phyloP scores from a whole-genome alignment of 495 filamentous ascomycete species.

The Annulohypoxylon maeteangense region DNA sequence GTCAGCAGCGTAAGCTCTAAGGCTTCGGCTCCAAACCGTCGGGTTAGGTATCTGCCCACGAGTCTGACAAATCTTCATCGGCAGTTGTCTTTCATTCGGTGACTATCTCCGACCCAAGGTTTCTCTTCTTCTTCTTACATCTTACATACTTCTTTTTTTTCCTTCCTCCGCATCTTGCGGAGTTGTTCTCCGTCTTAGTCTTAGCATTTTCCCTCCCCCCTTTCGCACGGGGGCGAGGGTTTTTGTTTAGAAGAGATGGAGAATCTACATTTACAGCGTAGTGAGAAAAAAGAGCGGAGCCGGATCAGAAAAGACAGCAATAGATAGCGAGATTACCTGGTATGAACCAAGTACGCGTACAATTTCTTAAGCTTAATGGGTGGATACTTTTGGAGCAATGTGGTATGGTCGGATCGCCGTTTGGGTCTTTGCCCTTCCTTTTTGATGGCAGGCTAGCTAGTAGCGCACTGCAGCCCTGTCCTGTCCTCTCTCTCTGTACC shows the following conservation, averaged over 20 bases:
- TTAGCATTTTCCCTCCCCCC: background rate
- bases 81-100: conserved; percentile 20
- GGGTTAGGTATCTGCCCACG: conserved; percentile 26
- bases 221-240: background rate
- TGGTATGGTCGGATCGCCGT: conserved; percentile 14
- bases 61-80: conserved; percentile 36
- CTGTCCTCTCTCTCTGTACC: background rate
- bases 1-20: conserved; percentile 41
- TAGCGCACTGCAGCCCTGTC: conserved; percentile 36
- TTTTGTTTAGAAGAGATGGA: background rate
- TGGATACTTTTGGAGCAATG: conserved; percentile 2
- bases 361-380: conserved; percentile 25
- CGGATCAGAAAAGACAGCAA: background rate
- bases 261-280: too few relatives aligned
- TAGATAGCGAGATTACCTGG: conserved; percentile 5
- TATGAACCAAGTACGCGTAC: background rate
- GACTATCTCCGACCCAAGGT: background rate
- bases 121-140: background rate
- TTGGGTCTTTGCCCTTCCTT: background rate
- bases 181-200: background rate
- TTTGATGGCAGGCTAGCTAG: background rate
- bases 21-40: conserved; percentile 40
- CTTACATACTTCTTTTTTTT: too few relatives aligned
- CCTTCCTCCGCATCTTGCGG: background rate
- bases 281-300: conserved; percentile 2